Evolutionary conservation across 2,329 filamentous ascomycete genomes (phyloP), one percentile per base, ranked within the genome.

Genomic region (Aureobasidium sp.): DNA sequence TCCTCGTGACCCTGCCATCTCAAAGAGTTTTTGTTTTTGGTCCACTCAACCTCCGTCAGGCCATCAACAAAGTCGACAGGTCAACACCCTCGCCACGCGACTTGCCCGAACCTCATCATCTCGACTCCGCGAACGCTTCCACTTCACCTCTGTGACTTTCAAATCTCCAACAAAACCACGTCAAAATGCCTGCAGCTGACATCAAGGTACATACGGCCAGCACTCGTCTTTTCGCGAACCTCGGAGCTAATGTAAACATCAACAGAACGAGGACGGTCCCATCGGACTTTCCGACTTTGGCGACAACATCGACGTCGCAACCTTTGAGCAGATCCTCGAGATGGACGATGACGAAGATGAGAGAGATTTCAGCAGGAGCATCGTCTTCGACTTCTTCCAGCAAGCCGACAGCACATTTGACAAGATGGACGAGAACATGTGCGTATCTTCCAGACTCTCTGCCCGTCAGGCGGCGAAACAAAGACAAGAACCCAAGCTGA

Each of bases 291-390:
- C 81, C 63, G 84, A 89, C 64, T 84, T 91, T 67, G 86, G 85
- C 63, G 89, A 94, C 67, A 81, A 82, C 72, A 86, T 99, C 75
- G 93, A 97, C 74, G 77, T 80, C 64, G 73, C 76, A 61, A 96
- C 91, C 62, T 99, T 99, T 70, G 86, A 87, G 69, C 94, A 97
- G 79, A 97, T 99, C 73, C 84, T 97, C 65, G 94, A 97, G 76
- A 97, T 99, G 93, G 94, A 99, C 74, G 94, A 97, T 66, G 89
- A 90, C 66, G 88, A 90, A 67, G 84, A 86, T 12, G 89, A 93
- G 66, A 83, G 86, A 68, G 91, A 96, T 53, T 97, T 97, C 80
- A 95, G 89, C 77, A 84, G 81, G 69, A 87, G 88, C 64, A 92
- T 99, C 67, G 92, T 97, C 53, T 88, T 85, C 72, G 90, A 91